phyloP scores from a whole-genome alignment of 1,284 basidiomycete species.

The Ganoderma resinaceum region DNA sequence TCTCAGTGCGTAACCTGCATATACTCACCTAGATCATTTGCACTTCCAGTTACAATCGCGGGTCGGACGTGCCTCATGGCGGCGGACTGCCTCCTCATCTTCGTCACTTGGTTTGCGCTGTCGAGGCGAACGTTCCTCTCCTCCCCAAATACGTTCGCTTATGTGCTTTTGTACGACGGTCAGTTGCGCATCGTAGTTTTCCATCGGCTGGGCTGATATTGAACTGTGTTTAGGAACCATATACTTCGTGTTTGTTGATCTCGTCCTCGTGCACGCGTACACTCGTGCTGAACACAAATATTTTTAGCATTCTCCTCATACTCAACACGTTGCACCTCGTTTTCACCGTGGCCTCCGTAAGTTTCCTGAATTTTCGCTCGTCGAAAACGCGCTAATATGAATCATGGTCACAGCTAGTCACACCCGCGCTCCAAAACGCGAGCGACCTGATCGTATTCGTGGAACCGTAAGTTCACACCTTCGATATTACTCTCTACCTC shows the following conservation, averaged over 20 bases:
- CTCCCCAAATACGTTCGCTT: neutral
- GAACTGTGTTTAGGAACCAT: neutral
- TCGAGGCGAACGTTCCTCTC: neutral
- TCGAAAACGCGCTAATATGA: neutral
- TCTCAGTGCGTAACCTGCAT: neutral
- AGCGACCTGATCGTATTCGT: constrained; percentile 12
- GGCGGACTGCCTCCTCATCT: constrained; percentile 1
- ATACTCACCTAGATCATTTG: neutral
- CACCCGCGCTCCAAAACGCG: neutral
- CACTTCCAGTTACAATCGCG: neutral
- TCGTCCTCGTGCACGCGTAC: neutral
- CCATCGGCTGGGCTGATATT: no score
- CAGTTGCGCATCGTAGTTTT: neutral
- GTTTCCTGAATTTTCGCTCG: neutral
- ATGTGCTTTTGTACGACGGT: constrained; percentile 5
- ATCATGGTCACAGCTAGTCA: neutral
- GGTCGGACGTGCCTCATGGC: neutral
- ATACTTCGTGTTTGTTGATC: constrained; percentile 5
- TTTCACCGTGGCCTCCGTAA: constrained; percentile 3
- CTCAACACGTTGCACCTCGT: constrained; percentile 17
- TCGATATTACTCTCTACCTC: neutral
- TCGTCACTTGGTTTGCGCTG: constrained; percentile 2
- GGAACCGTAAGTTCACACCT: constrained; percentile 1
- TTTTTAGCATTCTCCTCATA: neutral
- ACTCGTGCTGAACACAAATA: neutral